Evolutionary conservation across 768 basidiomycete genomes (phyloP).

Genomic region (Trametes cubensis): DNA sequence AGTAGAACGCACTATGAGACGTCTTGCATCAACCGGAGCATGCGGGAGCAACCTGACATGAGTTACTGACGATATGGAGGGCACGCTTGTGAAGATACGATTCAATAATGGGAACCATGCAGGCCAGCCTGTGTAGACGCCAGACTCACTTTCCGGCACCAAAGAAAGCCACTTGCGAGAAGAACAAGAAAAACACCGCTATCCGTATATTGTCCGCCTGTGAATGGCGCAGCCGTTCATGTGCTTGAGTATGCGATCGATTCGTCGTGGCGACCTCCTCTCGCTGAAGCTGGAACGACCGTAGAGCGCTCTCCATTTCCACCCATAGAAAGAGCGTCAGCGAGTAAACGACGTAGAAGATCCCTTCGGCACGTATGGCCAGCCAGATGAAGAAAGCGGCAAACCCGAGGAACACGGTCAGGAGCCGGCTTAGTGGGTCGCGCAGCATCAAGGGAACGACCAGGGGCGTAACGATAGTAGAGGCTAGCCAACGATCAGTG

Average conservation of each 20-base stretch:
- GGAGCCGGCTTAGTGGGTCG: slow-evolving; percentile 51
- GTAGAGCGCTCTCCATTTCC: slow-evolving; percentile 53
- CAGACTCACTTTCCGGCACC: slow-evolving; percentile 62
- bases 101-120: neutral
- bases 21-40: neutral
- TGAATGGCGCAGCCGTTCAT: slow-evolving; percentile 25
- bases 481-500: neutral
- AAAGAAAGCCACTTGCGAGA: slow-evolving; percentile 86
- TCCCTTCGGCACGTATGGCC: slow-evolving; percentile 79
- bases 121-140: neutral
- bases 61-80: slow-evolving; percentile 71
- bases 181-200: slow-evolving; percentile 82
- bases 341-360: slow-evolving; percentile 75
- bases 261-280: neutral
- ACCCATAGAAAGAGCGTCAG: slow-evolving; percentile 68
- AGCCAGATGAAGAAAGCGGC: slow-evolving; percentile 76
- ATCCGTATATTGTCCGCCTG: slow-evolving; percentile 65
- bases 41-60: neutral
- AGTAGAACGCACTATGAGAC: slow-evolving; percentile 68
- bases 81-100: slow-evolving; percentile 50
- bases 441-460: slow-evolving; percentile 31
- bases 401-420: slow-evolving; percentile 70
- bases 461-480: slow-evolving; percentile 55
- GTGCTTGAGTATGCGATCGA: neutral
- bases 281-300: neutral